Base-by-base conservation (phyloP, 352 stramenopile species). In the Blastocystis sp. region DNA sequence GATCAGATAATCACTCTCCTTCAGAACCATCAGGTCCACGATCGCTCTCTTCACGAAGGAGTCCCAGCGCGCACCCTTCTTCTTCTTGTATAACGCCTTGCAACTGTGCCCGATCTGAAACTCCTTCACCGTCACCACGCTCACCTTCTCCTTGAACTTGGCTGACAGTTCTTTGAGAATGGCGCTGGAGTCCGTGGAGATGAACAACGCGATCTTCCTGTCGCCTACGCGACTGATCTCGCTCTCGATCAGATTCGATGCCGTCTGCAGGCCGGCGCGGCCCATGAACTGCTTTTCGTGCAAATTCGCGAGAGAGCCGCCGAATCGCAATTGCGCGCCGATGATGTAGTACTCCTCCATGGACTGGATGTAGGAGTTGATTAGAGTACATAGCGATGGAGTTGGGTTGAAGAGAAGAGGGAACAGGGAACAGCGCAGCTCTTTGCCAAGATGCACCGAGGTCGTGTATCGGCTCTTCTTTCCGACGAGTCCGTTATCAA, bases 1-100 rank as follows among this genome's bases (percentile, higher is more conserved):
- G 6, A 80, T 51, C 19, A 80, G 69, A 62, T 62, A 80, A 37
- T 80, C 69, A 37, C 69, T 80, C 24, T 80, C 69, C 35, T 80
- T 80, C 41, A 80, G n/a, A 33, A 80, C 60, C 39, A 80, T 63
- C 55, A 80, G 13, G 31, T 80, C 69, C 13, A 80, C n/a, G 31
- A 80, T 62, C 24, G 69, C 69, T 24, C 69, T 37, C 21, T 80
- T n/a, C 19, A 31, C 33, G 29, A 51, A 41, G 12, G 10, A 16
- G 2, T 3, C 35, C 69, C 69, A 80, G n/a, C 10, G 24, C 37
- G 33, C 60, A 21, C 35, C 62, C 33, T 37, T 63, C 39, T 39
- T 13, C 4, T 33, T 0, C 21, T 63, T 6, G 13, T 10, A 61
- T 2, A 16, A 37, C 10, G 21, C 69, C 55, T 0, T 29, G 39